Conservation (phyloP, 148 eudicot genomes). For the Persicaria maculosa region DNA sequence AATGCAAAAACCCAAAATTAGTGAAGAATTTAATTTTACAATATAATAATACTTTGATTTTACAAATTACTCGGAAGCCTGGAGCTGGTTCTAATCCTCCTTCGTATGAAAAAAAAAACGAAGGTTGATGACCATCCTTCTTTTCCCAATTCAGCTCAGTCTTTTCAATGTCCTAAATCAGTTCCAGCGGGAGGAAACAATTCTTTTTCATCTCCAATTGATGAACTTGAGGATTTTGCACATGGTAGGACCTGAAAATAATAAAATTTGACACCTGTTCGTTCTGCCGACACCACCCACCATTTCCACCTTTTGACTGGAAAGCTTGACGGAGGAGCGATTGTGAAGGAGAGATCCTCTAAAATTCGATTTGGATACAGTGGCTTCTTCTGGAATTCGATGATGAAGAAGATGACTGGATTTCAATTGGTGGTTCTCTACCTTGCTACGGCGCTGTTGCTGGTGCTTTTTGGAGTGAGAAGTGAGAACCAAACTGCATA, state of each 20-base stretch:
- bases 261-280: too few relatives aligned
- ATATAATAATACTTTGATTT: too few relatives aligned
- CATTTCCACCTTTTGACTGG: constrained; percentile 6
- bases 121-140: constrained; percentile 47
- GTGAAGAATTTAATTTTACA: too few relatives aligned
- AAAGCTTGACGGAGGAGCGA: not conserved
- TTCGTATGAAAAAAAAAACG: constrained; percentile 45
- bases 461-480: constrained; percentile 69
- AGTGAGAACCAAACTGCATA: constrained; percentile 87
- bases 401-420: not conserved
- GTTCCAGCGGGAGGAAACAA: constrained; percentile 30
- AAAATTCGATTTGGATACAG: not conserved
- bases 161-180: constrained; percentile 23
- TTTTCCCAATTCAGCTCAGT: constrained; percentile 32
- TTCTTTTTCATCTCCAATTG: constrained; percentile 49
- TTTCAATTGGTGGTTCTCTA: not conserved
- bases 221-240: constrained; percentile 78
- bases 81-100: constrained; percentile 43
- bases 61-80: too few relatives aligned
- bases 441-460: constrained; percentile 4
- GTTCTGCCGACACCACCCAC: constrained; percentile 10
- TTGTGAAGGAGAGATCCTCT: not conserved
- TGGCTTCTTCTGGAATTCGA: not conserved
- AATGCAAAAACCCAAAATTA: too few relatives aligned
- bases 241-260: constrained; percentile 42